A percentile compares a stretch with the other conserved stretches of the same genome.
Conservation (phyloP, 2,329 filamentous ascomycete species). For the Fusarium armeniacum region DNA sequence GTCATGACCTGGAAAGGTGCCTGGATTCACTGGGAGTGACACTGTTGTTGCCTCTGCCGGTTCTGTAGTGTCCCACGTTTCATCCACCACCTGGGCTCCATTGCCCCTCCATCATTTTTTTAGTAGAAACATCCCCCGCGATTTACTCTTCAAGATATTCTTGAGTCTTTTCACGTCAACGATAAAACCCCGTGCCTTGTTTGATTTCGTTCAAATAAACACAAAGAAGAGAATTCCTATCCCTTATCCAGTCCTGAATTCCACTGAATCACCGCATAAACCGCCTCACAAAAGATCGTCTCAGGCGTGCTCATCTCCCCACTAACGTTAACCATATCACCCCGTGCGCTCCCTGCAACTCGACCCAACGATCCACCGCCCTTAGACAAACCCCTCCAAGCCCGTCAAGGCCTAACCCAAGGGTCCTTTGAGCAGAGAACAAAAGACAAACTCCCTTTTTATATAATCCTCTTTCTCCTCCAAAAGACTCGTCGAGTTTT, state of each 20-base stretch:
- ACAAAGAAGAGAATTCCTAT: background rate
- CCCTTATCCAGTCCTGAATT: background rate
- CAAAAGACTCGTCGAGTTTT: constrained; percentile 22
- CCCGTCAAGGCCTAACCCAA: constrained; percentile 45
- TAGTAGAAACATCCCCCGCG: constrained; percentile 15
- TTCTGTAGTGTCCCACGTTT: constrained; percentile 24
- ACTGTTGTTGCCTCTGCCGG: constrained; percentile 2
- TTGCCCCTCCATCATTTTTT: constrained; percentile 37
- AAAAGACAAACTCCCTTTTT: constrained; percentile 27
- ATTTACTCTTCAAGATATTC: constrained; percentile 14
- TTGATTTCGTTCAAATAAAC: background rate
- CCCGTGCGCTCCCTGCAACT: constrained; percentile 48
- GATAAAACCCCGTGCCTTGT: background rate
- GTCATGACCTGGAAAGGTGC: constrained; percentile 41
- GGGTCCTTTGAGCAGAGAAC: constrained; percentile 39
- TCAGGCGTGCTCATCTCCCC: constrained; percentile 40
- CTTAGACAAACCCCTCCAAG: constrained; percentile 48
- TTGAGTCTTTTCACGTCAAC: constrained; percentile 15
- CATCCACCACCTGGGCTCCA: constrained; percentile 3
- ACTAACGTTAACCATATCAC: constrained; percentile 40
- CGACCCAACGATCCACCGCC: constrained; percentile 52
- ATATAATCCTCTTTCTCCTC: constrained; percentile 24
- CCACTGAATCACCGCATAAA: constrained; percentile 4
- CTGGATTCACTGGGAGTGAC: constrained; percentile 13
- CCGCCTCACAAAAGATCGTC: constrained; percentile 13